Conservation (phyloP, 164 flowering plant species). For the Magnolia officinalis region DNA sequence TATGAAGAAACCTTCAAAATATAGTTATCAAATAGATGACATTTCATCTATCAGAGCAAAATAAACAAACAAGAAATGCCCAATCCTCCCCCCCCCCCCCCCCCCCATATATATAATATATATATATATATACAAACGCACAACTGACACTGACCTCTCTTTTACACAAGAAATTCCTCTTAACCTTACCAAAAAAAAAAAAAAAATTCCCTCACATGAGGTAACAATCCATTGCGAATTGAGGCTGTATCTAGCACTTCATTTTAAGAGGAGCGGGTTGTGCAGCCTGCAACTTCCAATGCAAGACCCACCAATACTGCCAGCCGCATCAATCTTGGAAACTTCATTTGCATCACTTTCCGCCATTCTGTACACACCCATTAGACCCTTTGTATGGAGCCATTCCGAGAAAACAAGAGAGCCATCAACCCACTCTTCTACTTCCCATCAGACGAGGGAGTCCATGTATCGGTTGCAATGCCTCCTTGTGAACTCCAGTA, state of each 20-base stretch:
- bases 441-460: slow-evolving; percentile 26
- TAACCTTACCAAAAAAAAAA: not conserved
- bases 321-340: too few relatives aligned
- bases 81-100: not conserved
- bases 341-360: not conserved
- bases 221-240: not conserved
- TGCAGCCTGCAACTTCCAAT: not conserved
- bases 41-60: not conserved
- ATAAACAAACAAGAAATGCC: not conserved
- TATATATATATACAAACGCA: not conserved
- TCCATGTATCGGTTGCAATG: slow-evolving; percentile 41
- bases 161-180: not conserved
- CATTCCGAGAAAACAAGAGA: not conserved
- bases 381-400: not conserved
- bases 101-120: too few relatives aligned
- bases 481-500: slow-evolving; percentile 69
- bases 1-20: too few relatives aligned
- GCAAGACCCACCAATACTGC: not conserved
- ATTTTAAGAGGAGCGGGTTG: too few relatives aligned
- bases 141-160: not conserved
- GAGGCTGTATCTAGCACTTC: not conserved
- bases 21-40: too few relatives aligned
- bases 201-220: not conserved
- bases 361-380: not conserved
- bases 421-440: not conserved